A percentile compares a stretch with the other conserved stretches of the same genome.
Evolutionary conservation across 2,329 filamentous ascomycete genomes (phyloP).

Genomic region (Phialocephala subalpina): DNA sequence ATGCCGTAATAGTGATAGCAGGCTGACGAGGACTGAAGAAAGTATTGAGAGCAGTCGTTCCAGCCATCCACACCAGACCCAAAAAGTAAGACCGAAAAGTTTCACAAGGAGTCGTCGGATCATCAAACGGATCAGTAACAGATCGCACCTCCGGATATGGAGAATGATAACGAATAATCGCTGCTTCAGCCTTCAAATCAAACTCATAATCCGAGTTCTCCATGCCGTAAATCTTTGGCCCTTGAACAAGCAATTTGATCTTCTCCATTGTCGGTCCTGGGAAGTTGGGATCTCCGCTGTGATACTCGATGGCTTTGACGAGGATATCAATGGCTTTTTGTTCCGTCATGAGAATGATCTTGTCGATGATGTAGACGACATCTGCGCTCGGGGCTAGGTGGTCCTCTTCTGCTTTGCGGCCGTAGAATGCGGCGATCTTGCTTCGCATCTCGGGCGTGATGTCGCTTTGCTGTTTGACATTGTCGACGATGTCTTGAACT

Average conservation of each 20-base stretch:
- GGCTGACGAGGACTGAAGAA: slow-evolving; percentile 28
- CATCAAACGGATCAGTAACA: slow-evolving; percentile 41
- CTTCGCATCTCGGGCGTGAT: not conserved
- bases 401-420: not conserved
- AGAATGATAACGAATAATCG: slow-evolving; percentile 15
- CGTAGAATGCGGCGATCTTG: not conserved
- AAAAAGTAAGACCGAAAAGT: slow-evolving; percentile 42
- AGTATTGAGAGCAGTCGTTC: slow-evolving; percentile 25
- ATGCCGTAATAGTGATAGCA: slow-evolving; percentile 22
- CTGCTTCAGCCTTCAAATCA: not conserved
- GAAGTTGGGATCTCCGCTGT: not conserved
- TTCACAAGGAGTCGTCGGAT: slow-evolving; percentile 41
- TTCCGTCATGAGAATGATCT: not conserved
- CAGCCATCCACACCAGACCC: slow-evolving; percentile 41
- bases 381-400: not conserved
- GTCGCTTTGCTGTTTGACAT: not conserved
- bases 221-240: not conserved
- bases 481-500: not conserved
- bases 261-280: not conserved
- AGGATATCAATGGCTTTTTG: not conserved
- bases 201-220: not conserved
- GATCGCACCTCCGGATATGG: slow-evolving; percentile 43
- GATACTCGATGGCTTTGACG: not conserved
- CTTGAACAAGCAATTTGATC: not conserved
- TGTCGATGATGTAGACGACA: not conserved